Conservation (phyloP, 306 rosid species). For the Malus sieversii region DNA sequence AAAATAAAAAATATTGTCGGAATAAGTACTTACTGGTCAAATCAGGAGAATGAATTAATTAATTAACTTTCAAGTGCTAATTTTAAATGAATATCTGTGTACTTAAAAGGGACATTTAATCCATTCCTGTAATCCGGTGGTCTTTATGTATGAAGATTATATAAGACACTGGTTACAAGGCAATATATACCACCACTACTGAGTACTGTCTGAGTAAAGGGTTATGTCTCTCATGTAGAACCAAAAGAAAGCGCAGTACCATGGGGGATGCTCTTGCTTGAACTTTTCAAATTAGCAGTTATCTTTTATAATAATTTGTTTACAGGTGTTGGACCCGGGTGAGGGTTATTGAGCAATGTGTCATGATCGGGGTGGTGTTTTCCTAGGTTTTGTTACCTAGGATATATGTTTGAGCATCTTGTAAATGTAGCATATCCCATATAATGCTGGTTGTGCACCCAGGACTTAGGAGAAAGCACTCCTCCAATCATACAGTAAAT, state of each 20-base stretch:
- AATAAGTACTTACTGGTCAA: not conserved
- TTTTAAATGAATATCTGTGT: not conserved
- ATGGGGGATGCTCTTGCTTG: not conserved
- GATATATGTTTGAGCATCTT: not conserved
- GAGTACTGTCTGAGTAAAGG: not conserved
- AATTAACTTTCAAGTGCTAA: not conserved
- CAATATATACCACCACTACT: not conserved
- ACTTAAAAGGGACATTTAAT: not conserved
- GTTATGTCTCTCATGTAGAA: not conserved
- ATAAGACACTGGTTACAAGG: not conserved
- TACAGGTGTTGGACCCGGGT: not conserved
- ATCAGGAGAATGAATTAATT: not conserved
- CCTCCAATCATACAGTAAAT: constrained; percentile 9
- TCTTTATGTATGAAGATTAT: not conserved
- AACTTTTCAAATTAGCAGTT: not conserved
- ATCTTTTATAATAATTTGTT: not conserved
- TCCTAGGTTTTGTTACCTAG: constrained; percentile 18
- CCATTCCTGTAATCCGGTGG: not conserved
- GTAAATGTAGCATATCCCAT: not conserved
- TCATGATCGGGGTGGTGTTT: not conserved
- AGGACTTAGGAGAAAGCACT: not conserved
- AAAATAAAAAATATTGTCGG: too few species aligned
- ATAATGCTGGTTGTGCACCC: not conserved
- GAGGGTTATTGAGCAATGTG: constrained; percentile 28
- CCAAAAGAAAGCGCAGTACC: not conserved